phyloP scores from a whole-genome alignment of 441 rosid genomes.

The Daphne laureola region DNA sequence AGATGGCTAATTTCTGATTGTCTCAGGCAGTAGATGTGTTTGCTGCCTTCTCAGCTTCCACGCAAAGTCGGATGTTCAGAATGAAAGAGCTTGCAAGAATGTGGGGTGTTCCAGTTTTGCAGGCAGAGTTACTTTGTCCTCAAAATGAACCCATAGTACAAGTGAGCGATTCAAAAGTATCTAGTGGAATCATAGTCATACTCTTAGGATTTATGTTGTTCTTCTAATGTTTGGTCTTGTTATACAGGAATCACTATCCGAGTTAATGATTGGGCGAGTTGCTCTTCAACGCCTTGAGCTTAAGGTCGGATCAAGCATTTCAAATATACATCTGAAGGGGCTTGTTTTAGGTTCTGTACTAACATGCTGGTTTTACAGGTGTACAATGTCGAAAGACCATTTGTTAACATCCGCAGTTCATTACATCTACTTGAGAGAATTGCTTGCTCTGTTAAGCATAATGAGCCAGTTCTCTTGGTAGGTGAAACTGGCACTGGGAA shows the following conservation, averaged over 20 bases:
- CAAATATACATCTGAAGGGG: constrained; percentile 12
- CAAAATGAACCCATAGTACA: constrained; percentile 63
- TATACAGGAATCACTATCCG: constrained; percentile 42
- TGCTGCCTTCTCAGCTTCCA: constrained; percentile 54
- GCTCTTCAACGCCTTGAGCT: constrained; percentile 44
- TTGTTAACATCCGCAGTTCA: constrained; percentile 80
- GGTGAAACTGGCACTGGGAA: constrained; percentile 99
- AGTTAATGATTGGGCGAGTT: constrained; percentile 73
- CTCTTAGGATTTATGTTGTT: constrained; percentile 3
- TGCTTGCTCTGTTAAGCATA: constrained; percentile 76
- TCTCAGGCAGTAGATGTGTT: constrained; percentile 82
- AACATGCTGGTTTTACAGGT: constrained; percentile 37
- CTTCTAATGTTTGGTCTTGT: constrained; percentile 25
- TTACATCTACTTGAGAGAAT: constrained; percentile 72
- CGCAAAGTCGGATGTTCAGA: constrained; percentile 39
- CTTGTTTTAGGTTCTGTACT: constrained; percentile 16
- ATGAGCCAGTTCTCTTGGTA: constrained; percentile 94
- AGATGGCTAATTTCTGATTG: constrained; percentile 9
- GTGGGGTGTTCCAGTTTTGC: constrained; percentile 57
- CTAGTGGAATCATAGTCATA: constrained; percentile 5
- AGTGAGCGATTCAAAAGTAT: constrained; percentile 37
- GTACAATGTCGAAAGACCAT: constrained; percentile 40
- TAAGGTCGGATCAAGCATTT: constrained; percentile 36
- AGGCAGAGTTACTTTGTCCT: constrained; percentile 34
- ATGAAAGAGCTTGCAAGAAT: constrained; percentile 55